Evolutionary conservation across 495 filamentous ascomycete genomes (phyloP).

Genomic region (Xylaria cubensis): DNA sequence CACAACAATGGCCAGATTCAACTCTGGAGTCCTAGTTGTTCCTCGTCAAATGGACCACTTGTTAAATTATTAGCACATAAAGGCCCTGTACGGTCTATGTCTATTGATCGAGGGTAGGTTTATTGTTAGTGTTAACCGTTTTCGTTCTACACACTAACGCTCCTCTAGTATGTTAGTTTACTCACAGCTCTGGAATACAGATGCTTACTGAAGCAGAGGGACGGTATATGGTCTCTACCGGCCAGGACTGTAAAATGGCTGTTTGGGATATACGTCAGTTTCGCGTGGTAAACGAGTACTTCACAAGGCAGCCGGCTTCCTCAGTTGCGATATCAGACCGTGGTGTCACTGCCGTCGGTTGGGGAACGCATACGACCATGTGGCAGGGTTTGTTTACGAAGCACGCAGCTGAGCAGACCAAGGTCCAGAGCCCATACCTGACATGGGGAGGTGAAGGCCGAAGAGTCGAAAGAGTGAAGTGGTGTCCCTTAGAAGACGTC

Average conservation of each 20-base stretch:
- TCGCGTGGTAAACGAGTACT: conserved; percentile 89
- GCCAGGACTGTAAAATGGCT: conserved; percentile 89
- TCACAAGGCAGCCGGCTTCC: conserved; percentile 83
- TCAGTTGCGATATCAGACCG: conserved; percentile 88
- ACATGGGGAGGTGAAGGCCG: conserved; percentile 88
- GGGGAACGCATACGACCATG: conserved; percentile 86
- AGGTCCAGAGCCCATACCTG: conserved; percentile 90
- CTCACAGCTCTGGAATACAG: not conserved
- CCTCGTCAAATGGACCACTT: conserved; percentile 70
- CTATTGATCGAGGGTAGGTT: conserved; percentile 68
- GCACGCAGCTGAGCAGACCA: conserved; percentile 67
- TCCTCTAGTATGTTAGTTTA: conserved; percentile 10
- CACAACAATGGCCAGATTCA: conserved; percentile 94
- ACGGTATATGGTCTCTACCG: conserved; percentile 93
- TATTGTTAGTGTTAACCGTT: not conserved
- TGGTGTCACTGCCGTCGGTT: conserved; percentile 84
- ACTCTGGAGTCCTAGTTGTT: conserved; percentile 89
- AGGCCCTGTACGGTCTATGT: conserved; percentile 87
- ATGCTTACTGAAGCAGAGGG: conserved; percentile 56
- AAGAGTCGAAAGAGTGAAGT: conserved; percentile 77
- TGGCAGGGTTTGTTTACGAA: conserved; percentile 90
- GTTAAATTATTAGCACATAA: conserved; percentile 95
- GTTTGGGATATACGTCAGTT: conserved; percentile 98
- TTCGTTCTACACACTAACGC: not conserved
- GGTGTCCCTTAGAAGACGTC: conserved; percentile 95